phyloP scores from a whole-genome alignment of 257 asterid genomes.

The Scutellaria baicalensis region DNA sequence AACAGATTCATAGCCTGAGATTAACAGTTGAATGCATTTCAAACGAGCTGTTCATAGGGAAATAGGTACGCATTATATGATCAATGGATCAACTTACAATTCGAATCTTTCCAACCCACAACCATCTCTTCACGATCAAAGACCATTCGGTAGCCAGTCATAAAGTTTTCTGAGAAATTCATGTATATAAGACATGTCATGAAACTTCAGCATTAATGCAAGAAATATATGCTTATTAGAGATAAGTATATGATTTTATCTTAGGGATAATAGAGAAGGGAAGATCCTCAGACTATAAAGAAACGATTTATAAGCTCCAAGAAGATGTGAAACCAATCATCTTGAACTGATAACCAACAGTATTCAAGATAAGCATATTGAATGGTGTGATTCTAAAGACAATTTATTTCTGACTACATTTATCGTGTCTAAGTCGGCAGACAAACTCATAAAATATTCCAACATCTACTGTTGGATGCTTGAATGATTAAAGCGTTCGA shows the following conservation, averaged over 20 bases:
- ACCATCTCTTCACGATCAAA: constrained; percentile 87
- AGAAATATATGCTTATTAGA: too few species aligned
- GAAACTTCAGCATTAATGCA: too few species aligned
- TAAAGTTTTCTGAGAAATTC: constrained; percentile 69
- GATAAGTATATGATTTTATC: too few species aligned
- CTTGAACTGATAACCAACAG: too few species aligned
- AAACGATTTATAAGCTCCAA: neutral
- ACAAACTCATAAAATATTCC: neutral
- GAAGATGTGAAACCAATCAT: neutral
- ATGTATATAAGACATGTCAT: neutral
- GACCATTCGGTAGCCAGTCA: constrained; percentile 77
- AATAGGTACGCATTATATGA: neutral
- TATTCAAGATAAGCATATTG: neutral
- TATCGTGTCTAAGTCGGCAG: neutral
- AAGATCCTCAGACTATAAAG: too few species aligned
- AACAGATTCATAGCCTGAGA: constrained; percentile 48
- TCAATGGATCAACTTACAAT: constrained; percentile 47
- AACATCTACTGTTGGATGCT: neutral
- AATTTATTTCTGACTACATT: neutral
- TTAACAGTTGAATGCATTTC: neutral
- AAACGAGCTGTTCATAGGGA: neutral
- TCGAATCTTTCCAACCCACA: constrained; percentile 78
- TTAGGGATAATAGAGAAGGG: too few species aligned
- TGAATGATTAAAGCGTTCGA: neutral
- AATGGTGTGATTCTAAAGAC: neutral